A percentile compares a stretch with the other conserved stretches of the same genome.
These are phyloP conservation scores for Aspergillus floridensis DNA, from an alignment of 2,329 filamentous ascomycete species.

Conservation along the genomic window DNA sequence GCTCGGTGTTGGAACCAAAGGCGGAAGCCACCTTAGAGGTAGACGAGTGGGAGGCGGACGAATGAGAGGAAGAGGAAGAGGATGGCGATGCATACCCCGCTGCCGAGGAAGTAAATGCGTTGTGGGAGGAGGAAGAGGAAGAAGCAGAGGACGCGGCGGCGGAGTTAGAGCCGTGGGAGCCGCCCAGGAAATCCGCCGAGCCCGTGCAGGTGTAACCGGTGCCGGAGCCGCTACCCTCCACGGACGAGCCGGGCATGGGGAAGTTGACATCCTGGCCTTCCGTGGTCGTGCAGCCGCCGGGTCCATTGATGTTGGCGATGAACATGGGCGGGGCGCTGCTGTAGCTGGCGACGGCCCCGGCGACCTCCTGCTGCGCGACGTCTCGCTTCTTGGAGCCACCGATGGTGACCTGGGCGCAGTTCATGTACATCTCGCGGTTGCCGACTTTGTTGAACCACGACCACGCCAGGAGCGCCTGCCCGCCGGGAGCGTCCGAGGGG, in stretches of 20 bases:
- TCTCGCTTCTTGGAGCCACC: conserved; percentile 20
- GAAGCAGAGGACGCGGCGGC: background rate
- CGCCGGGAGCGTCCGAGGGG: conserved; percentile 60
- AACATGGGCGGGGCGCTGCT: conserved; percentile 64
- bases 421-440: conserved; percentile 85
- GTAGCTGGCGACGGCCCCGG: conserved; percentile 39
- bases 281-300: conserved; percentile 53
- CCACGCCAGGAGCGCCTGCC: conserved; percentile 69
- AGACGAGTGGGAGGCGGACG: background rate
- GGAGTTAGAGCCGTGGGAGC: conserved; percentile 10
- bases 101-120: background rate
- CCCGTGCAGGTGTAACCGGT: conserved; percentile 36
- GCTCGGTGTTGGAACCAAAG: conserved; percentile 7
- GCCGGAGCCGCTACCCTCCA: conserved; percentile 37
- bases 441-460: conserved; percentile 74
- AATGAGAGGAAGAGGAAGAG: conserved; percentile 12
- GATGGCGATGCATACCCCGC: background rate
- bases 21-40: conserved; percentile 17
- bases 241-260: conserved; percentile 62
- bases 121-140: background rate
- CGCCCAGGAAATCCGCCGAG: conserved; percentile 31
- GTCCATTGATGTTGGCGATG: conserved; percentile 64
- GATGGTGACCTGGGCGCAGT: conserved; percentile 71
- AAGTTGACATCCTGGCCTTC: conserved; percentile 61
- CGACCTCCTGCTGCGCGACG: conserved; percentile 11